Percentiles rank a stretch among this genome's conserved stretches.
Conservation (phyloP, 2,329 filamentous ascomycete genomes). For the Cadophora malorum region DNA sequence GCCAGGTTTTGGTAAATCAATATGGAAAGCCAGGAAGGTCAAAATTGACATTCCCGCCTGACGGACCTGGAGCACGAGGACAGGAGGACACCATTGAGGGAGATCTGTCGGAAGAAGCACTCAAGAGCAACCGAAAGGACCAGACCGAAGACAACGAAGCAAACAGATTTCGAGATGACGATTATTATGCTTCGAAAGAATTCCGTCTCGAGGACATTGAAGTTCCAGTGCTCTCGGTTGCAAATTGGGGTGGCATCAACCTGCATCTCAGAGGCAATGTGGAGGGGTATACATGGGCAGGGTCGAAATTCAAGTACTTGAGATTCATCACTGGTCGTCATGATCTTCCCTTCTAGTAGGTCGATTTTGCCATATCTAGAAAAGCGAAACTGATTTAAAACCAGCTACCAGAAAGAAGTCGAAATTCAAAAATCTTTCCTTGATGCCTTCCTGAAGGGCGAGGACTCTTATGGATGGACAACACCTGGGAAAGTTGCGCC, state of each 20-base stretch:
- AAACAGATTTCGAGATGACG: neutral
- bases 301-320: neutral
- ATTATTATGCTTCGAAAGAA: neutral
- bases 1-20: constrained; percentile 71
- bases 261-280: neutral
- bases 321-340: neutral
- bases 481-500: neutral
- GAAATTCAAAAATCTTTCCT: neutral
- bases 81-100: constrained; percentile 60
- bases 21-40: constrained; percentile 63
- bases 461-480: neutral
- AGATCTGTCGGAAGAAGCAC: constrained; percentile 56
- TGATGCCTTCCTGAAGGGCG: neutral
- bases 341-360: neutral
- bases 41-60: constrained; percentile 41
- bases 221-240: neutral
- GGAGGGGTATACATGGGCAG: neutral
- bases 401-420: neutral
- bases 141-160: neutral
- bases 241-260: neutral
- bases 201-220: neutral
- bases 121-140: constrained; percentile 22
- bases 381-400: neutral
- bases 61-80: constrained; percentile 24
- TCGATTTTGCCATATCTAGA: neutral